Evolutionary conservation across 2,329 filamentous ascomycete genomes (phyloP), one percentile per base, ranked within the genome.

Genomic region (Huntiella abstrusa): DNA sequence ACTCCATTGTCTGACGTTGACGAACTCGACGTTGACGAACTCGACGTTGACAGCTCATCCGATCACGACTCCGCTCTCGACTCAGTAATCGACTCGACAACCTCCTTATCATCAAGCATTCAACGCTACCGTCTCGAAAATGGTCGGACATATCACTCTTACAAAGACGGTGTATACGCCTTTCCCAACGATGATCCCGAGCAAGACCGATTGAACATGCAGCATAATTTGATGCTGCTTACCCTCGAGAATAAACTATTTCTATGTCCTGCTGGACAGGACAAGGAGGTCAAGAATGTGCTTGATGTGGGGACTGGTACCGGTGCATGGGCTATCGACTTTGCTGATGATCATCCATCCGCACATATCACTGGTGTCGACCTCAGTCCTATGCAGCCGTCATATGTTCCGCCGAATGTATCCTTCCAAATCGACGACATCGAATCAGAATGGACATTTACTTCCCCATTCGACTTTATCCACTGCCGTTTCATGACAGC

Each of bases 291-390:
- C 52, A 43, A 49, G 4, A 57, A 55, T 3, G 56, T 63, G 5
- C 56, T 71, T 1, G 68, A 71, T 53, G 53, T 67, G 19, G 67
- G 67, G n/a, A 69, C 65, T 1, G 67, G 67, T 0, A 70, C 67
- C 2, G 66, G 66, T 13, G 55, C 60, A 6, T 65, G 63, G 62
- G 60, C 61, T 3, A 62, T 70, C 7, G 67, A 50, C 15, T 50
- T 47, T 32, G 45, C 48, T 13, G 41, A 50, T 33, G 36, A 45
- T 19, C 17, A 17, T 19, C 41, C 41, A 2, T 42, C 42, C 1
- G 33, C 58, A 16, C 42, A 58, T 47, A 54, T 65, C 12, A 54
- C 62, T 3, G 64, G 63, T 1, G 59, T 63, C 5, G 63, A 66
- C 49, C 54, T 66, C 6, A 62, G 60, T 17, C 63, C 63, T 0